Conservation (phyloP, 1,284 basidiomycete genomes). For the Ustilago nuda region DNA sequence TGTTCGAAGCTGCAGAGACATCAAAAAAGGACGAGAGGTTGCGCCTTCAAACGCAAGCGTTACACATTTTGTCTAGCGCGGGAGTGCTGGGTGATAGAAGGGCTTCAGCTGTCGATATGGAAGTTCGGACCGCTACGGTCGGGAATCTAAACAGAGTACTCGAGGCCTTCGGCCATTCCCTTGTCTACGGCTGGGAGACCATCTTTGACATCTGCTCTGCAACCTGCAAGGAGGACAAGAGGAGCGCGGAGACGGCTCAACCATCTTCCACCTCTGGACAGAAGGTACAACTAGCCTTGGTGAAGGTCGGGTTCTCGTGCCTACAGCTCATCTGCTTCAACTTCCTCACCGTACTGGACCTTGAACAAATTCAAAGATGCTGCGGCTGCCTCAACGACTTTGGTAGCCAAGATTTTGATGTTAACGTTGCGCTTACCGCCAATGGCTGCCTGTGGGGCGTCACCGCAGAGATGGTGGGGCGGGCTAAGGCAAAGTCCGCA, state of each 20-base stretch:
- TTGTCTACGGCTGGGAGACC: conserved; percentile 89
- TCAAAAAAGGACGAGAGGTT: conserved; percentile 71
- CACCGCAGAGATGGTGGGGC: conserved; percentile 61
- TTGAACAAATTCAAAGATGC: conserved; percentile 83
- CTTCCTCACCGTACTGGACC: conserved; percentile 83
- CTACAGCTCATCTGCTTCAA: conserved; percentile 91
- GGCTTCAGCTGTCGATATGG: conserved; percentile 71
- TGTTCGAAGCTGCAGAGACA: conserved; percentile 72
- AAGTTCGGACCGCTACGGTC: conserved; percentile 85
- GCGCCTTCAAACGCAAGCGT: conserved; percentile 81
- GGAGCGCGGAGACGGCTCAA: conserved; percentile 57
- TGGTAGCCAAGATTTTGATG: conserved; percentile 85
- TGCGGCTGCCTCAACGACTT: conserved; percentile 90
- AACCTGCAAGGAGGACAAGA: conserved; percentile 37
- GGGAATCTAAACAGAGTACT: conserved; percentile 86
- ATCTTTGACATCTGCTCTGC: conserved; percentile 81
- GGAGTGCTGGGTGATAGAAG: conserved; percentile 75
- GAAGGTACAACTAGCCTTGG: conserved; percentile 68
- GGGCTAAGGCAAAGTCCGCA: conserved; percentile 18
- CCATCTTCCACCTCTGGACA: conserved; percentile 39
- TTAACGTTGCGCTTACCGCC: conserved; percentile 89
- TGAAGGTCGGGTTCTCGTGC: conserved; percentile 92
- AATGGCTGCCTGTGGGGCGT: conserved; percentile 65
- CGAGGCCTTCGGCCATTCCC: conserved; percentile 88
- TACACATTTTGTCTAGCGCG: conserved; percentile 84